A percentile compares a stretch with the other conserved stretches of the same genome.
phyloP scores from a whole-genome alignment of 1,284 basidiomycete genomes.

The Pyrrhoderma noxium region DNA sequence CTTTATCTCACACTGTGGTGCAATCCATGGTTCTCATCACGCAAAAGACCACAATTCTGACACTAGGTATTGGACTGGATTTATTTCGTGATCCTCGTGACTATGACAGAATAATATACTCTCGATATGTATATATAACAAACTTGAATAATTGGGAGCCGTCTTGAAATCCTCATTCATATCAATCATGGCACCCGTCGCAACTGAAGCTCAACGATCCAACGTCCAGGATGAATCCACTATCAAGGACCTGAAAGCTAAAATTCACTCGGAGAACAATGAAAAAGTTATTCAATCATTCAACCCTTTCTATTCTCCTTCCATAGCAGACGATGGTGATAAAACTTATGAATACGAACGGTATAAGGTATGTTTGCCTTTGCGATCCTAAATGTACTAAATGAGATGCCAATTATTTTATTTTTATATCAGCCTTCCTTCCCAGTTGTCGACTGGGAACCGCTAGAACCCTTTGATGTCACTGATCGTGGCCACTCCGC shows the following conservation, averaged over 20 bases:
- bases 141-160: too few species aligned
- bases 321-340: slow-evolving; percentile 42
- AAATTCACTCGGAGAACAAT: too few species aligned
- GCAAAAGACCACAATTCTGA: slow-evolving; percentile 8
- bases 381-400: slow-evolving; percentile 10
- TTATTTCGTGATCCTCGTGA: slow-evolving; percentile 4
- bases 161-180: too few species aligned
- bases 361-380: slow-evolving; percentile 43
- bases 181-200: slow-evolving; percentile 14
- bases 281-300: slow-evolving; percentile 22
- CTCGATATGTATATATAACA: too few species aligned
- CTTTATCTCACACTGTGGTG: slow-evolving; percentile 10
- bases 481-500: slow-evolving; percentile 51
- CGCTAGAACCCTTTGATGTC: slow-evolving; percentile 50
- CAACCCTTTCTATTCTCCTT: slow-evolving; percentile 66
- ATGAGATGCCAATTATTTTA: neutral
- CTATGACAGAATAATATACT: neutral
- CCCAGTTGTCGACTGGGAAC: slow-evolving; percentile 57
- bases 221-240: neutral
- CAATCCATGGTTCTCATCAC: slow-evolving; percentile 11
- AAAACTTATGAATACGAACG: slow-evolving; percentile 48
- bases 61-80: neutral
- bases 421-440: slow-evolving; percentile 46
- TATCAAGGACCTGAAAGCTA: slow-evolving; percentile 5
- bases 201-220: slow-evolving; percentile 10